Conservation (phyloP, 805 yeast species). For the Metschnikowia hibisci region DNA sequence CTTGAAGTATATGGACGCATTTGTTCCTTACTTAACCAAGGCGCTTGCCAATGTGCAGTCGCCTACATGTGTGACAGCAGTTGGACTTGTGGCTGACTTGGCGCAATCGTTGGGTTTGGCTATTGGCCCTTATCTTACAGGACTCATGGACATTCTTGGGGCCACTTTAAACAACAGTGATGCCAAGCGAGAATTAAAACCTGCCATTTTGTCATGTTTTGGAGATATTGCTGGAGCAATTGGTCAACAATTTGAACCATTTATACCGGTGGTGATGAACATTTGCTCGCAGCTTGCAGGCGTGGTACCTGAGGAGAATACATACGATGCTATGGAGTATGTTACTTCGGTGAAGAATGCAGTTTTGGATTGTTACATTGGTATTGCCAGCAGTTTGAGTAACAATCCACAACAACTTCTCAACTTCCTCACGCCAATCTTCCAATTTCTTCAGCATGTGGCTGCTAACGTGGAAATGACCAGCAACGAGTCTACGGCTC, state of each 20-base stretch:
- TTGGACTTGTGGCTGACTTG: constrained; percentile 92
- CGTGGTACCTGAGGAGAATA: constrained; percentile 59
- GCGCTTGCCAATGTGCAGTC: constrained; percentile 82
- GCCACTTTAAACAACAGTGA: constrained; percentile 60
- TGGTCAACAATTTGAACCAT: constrained; percentile 72
- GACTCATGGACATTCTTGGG: constrained; percentile 81
- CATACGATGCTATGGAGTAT: constrained; percentile 76
- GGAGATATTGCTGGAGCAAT: constrained; percentile 94
- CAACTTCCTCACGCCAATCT: constrained; percentile 65
- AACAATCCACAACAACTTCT: constrained; percentile 60
- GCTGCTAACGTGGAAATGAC: constrained; percentile 58
- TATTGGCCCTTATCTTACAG: constrained; percentile 70
- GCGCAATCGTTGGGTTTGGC: constrained; percentile 79
- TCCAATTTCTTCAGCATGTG: constrained; percentile 61
- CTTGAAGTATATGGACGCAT: constrained; percentile 70
- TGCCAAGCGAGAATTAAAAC: constrained; percentile 78
- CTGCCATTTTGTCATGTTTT: constrained; percentile 84
- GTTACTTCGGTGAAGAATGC: constrained; percentile 71
- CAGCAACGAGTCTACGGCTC: constrained; percentile 64
- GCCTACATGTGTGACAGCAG: constrained; percentile 82
- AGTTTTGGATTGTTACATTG: constrained; percentile 93
- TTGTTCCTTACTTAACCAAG: constrained; percentile 74
- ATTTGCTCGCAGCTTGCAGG: constrained; percentile 67
- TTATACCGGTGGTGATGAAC: constrained; percentile 73
- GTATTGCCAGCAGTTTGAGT: constrained; percentile 86